phyloP scores from a whole-genome alignment of 768 basidiomycete genomes.

The Russula olivacea region DNA sequence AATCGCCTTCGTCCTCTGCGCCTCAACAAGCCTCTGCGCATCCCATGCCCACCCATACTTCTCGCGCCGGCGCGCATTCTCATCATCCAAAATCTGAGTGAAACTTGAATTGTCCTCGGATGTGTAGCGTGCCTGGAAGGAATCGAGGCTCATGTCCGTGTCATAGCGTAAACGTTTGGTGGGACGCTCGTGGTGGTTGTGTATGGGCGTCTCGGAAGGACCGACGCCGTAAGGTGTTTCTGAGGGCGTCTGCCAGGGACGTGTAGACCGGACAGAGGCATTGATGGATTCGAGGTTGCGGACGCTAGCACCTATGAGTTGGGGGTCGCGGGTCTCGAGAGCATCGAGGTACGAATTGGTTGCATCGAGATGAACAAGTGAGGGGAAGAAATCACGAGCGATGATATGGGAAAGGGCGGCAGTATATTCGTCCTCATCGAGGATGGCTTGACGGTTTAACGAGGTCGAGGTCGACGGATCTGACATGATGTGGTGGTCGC shows the following conservation, averaged over 20 bases:
- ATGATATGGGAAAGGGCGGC: slow-evolving; percentile 87
- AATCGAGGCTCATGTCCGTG: slow-evolving; percentile 62
- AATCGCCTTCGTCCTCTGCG: slow-evolving; percentile 56
- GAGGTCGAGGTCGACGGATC: slow-evolving; percentile 39
- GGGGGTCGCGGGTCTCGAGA: slow-evolving; percentile 65
- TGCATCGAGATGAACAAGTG: slow-evolving; percentile 81
- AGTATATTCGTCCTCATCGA: slow-evolving; percentile 95
- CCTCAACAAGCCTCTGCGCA: slow-evolving; percentile 76
- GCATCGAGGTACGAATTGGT: slow-evolving; percentile 85
- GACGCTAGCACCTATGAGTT: slow-evolving; percentile 70
- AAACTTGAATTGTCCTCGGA: slow-evolving; percentile 98
- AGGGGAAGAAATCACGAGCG: slow-evolving; percentile 96
- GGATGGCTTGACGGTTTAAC: slow-evolving; percentile 62
- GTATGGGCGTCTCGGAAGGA: slow-evolving; percentile 63
- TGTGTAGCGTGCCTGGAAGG: slow-evolving; percentile 87
- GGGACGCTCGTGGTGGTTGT: slow-evolving; percentile 25
- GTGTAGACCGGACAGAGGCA: slow-evolving; percentile 37
- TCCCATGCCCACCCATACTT: slow-evolving; percentile 93
- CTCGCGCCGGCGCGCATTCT: slow-evolving; percentile 77
- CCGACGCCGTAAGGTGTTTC: slow-evolving; percentile 60
- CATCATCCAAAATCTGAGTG: slow-evolving; percentile 83
- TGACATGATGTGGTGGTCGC: slow-evolving; percentile 32
- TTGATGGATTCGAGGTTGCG: slow-evolving; percentile 62
- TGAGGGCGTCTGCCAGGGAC: slow-evolving; percentile 42
- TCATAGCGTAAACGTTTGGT: slow-evolving; percentile 58